Evolutionary conservation across 345 rosid genomes (phyloP).

Genomic region (Moricandia arvensis): DNA sequence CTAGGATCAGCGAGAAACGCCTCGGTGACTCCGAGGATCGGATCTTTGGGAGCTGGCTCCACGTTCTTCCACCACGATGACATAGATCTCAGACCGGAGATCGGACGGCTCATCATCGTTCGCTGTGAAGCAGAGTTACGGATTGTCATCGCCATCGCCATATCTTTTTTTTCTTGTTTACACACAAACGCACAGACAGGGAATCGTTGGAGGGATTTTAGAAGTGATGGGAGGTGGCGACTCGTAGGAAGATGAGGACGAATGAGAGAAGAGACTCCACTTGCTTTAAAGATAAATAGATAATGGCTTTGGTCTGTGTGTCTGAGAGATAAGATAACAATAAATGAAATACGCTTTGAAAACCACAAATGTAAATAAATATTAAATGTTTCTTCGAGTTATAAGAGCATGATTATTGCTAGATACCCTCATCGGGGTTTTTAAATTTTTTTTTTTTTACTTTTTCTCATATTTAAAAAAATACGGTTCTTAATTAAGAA

Average conservation of each 20-base stretch:
- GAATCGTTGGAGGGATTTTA: background rate
- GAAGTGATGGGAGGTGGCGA: conserved; percentile 21
- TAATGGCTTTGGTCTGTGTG: conserved; percentile 28
- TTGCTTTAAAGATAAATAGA: background rate
- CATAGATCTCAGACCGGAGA: conserved; percentile 54
- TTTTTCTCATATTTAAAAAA: too few species aligned
- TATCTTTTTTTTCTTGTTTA: background rate
- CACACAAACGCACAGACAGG: background rate
- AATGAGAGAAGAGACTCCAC: conserved; percentile 13
- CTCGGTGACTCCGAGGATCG: conserved; percentile 95
- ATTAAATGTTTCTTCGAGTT: too few species aligned
- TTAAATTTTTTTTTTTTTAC: too few species aligned
- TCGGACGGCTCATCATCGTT: conserved; percentile 24
- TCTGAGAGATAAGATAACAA: conserved; percentile 9
- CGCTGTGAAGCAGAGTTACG: conserved; percentile 36
- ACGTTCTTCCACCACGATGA: conserved; percentile 89
- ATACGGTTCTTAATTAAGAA: too few species aligned
- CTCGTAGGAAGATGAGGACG: conserved; percentile 25
- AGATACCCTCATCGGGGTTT: too few species aligned
- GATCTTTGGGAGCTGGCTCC: conserved; percentile 90
- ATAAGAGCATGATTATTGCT: too few species aligned
- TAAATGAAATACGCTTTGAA: background rate
- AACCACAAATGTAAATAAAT: too few species aligned
- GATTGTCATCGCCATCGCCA: conserved; percentile 37
- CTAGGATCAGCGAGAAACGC: conserved; percentile 87